Percentiles rank a stretch among this genome's conserved stretches.
Conservation (phyloP, 371 early-diverging fungal species). For the Lichtheimia hyalospora region DNA sequence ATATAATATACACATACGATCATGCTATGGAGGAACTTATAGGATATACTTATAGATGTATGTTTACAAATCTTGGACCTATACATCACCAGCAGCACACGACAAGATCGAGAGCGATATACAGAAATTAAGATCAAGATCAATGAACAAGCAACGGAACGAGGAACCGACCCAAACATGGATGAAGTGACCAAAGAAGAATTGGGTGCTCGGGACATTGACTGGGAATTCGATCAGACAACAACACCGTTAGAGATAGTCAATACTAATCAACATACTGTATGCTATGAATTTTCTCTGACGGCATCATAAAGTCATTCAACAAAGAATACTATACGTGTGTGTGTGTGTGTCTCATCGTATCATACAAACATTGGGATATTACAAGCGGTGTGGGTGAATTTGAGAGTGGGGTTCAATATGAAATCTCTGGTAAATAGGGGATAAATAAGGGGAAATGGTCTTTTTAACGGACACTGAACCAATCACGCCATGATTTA, state of each 20-base stretch:
- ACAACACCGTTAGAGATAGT: conserved; percentile 35
- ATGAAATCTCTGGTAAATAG: background rate
- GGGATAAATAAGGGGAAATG: background rate
- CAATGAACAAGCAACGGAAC: conserved; percentile 45
- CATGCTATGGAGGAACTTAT: too few species aligned
- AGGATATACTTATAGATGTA: conserved; percentile 35
- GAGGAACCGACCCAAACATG: conserved; percentile 37
- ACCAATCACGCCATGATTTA: conserved; percentile 17
- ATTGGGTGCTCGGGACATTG: conserved; percentile 19
- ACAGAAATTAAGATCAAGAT: conserved; percentile 56
- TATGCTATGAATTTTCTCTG: conserved; percentile 43
- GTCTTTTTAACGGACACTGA: conserved; percentile 1
- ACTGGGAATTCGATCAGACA: conserved; percentile 28
- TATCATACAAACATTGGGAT: background rate
- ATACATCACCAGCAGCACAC: conserved; percentile 37
- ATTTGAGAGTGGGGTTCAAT: background rate
- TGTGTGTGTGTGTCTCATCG: background rate
- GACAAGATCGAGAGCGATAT: conserved; percentile 39
- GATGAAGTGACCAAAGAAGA: conserved; percentile 29
- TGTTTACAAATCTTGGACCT: conserved; percentile 57
- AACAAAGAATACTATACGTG: background rate
- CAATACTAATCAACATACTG: conserved; percentile 50
- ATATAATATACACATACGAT: background rate
- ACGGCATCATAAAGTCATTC: conserved; percentile 1
- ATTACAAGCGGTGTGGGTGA: background rate